phyloP scores from a whole-genome alignment of 2,329 filamentous ascomycete genomes.

The Alternaria triticina region DNA sequence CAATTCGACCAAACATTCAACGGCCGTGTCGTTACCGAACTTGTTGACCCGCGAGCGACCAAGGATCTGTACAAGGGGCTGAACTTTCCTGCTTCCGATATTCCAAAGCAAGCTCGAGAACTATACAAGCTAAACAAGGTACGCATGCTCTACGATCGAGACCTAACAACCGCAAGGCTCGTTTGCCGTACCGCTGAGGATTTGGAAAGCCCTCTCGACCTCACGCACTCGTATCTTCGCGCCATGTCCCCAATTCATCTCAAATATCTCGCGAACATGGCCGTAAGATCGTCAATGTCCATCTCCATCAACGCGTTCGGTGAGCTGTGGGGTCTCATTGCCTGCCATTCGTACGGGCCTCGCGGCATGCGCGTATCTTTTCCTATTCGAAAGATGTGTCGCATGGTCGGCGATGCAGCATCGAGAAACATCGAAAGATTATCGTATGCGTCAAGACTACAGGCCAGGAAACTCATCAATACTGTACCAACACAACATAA shows the following conservation, averaged over 20 bases:
- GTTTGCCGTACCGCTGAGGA: slow-evolving; percentile 80
- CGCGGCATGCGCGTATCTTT: slow-evolving; percentile 90
- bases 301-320: slow-evolving; percentile 88
- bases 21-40: slow-evolving; percentile 84
- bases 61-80: slow-evolving; percentile 86
- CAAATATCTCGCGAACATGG: slow-evolving; percentile 89
- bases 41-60: slow-evolving; percentile 80
- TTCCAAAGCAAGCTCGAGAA: slow-evolving; percentile 84
- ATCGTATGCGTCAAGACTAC: slow-evolving; percentile 82
- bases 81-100: slow-evolving; percentile 88
- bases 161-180: slow-evolving; percentile 77
- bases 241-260: slow-evolving; percentile 91
- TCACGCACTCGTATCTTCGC: slow-evolving; percentile 83
- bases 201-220: slow-evolving; percentile 75
- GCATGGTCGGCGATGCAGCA: slow-evolving; percentile 82
- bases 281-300: slow-evolving; percentile 91
- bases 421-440: slow-evolving; percentile 87
- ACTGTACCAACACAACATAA: slow-evolving; percentile 81
- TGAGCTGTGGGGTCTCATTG: slow-evolving; percentile 86
- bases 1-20: slow-evolving; percentile 86
- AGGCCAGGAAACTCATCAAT: slow-evolving; percentile 87
- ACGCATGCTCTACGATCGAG: slow-evolving; percentile 83
- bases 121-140: slow-evolving; percentile 91
- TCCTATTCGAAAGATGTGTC: slow-evolving; percentile 90
- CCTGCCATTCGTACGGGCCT: slow-evolving; percentile 80